A percentile compares a stretch with the other conserved stretches of the same genome.
These are phyloP conservation scores for Pichiaceae sp. DNA, from an alignment of 1,139 yeast species.

Conservation along the genomic window DNA sequence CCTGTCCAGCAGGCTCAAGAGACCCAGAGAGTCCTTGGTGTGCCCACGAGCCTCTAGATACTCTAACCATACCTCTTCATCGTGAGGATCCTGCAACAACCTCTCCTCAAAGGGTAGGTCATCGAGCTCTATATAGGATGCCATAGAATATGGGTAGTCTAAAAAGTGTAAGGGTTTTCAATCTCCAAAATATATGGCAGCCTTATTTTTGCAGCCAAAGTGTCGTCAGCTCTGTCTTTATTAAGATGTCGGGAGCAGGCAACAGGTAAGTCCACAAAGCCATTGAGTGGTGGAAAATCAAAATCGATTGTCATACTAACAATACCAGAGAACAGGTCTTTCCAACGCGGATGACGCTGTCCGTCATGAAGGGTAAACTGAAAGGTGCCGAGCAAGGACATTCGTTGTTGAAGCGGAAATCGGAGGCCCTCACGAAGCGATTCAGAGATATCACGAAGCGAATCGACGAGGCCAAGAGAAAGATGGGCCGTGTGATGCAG, in stretches of 20 bases:
- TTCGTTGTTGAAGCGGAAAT: constrained; percentile 84
- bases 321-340: constrained; percentile 68
- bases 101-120: constrained; percentile 13
- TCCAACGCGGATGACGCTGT: constrained; percentile 96
- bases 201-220: not conserved
- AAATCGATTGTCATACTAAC: constrained; percentile 11
- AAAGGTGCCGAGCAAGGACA: constrained; percentile 98
- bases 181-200: too few relatives aligned
- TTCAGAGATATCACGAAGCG: constrained; percentile 92
- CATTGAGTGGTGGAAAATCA: too few relatives aligned
- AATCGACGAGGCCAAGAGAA: constrained; percentile 91
- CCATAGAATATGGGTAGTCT: not conserved
- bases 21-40: not conserved
- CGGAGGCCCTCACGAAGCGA: constrained; percentile 93
- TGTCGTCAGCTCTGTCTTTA: not conserved
- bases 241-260: constrained; percentile 14
- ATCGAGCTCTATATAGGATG: constrained; percentile 7
- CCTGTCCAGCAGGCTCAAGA: constrained; percentile 35
- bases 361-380: constrained; percentile 87
- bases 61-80: constrained; percentile 43
- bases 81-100: constrained; percentile 35
- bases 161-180: not conserved
- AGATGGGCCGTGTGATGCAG: constrained; percentile 98
- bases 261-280: constrained; percentile 9
- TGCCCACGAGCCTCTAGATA: constrained; percentile 35